Base-by-base conservation (phyloP, 306 rosid genomes). In the Malus domestica region DNA sequence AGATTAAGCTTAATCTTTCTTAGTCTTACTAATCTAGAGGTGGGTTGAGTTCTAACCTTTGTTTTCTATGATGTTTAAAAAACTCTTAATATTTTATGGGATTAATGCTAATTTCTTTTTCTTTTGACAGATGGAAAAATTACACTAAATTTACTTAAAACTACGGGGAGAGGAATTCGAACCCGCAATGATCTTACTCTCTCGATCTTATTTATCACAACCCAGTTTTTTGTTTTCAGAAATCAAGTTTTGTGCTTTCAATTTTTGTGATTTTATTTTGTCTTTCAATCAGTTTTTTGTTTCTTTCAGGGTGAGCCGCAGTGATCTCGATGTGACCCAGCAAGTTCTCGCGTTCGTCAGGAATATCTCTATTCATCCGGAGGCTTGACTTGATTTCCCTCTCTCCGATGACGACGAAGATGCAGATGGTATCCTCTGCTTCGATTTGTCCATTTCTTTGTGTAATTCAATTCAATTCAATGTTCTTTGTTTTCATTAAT, bases 371-470 rank as follows among this genome's bases (percentile, higher is more conserved):
- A 73, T 90, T 88, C 96, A 90, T 87, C 93, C 92, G 0, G 96
- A 90, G 83, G 89, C 96, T 68, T 93, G 97, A 92, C 74, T 93
- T 46, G 93, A 89, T 82, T 93, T 93, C 54, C 97, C 96, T 29
- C 86, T 90, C n/a, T 82, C 88, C 29, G 91, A 90, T 61, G 90
- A 86, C 62, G 76, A 86, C 62, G 78, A 77, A 2, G 91, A 87
- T 63, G 80, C 89, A 14, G 91, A 89, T 74, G 97, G 97, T 90
- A 90, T 54, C 42, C 18, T 68, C 6, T 0, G 59, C 38, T 63
- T 18, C 60, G 1, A 11, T 4, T 45, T 57, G 30, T 4, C 19
- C 66, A 6, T 72, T 40, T 12, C n/a, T 38, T 40, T 46, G 9
- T 10, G 30, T 0, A 30, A 33, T 35, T 49, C 15, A 1, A 33